phyloP scores from a whole-genome alignment of 495 filamentous ascomycete genomes.

The Annulohypoxylon stygium region DNA sequence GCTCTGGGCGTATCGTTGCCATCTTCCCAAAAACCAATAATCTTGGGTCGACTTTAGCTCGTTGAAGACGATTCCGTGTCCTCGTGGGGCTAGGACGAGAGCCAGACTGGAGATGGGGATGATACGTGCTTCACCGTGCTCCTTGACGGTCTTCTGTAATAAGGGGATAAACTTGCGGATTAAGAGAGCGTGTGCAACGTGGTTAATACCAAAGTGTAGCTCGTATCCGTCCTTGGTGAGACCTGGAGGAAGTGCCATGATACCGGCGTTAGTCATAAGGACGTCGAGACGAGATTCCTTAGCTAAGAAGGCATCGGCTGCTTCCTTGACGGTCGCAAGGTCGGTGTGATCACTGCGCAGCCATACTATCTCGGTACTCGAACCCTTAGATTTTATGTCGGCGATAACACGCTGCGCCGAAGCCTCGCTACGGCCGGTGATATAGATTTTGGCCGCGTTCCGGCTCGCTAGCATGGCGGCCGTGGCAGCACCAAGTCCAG shows the following conservation, averaged over 20 bases:
- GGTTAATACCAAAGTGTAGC: constrained; percentile 74
- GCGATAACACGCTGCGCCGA: constrained; percentile 50
- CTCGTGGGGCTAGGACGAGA: constrained; percentile 47
- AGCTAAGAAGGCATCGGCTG: constrained; percentile 51
- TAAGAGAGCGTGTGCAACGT: constrained; percentile 73
- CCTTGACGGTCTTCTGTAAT: constrained; percentile 60
- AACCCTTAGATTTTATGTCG: constrained; percentile 42
- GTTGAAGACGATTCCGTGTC: constrained; percentile 53
- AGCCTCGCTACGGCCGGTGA: constrained; percentile 56
- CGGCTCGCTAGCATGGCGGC: constrained; percentile 57
- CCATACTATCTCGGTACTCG: constrained; percentile 51
- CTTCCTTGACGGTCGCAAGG: constrained; percentile 56
- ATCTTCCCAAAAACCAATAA: constrained; percentile 50
- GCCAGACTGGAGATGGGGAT: constrained; percentile 51
- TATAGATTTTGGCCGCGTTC: constrained; percentile 62
- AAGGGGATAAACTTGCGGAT: constrained; percentile 71
- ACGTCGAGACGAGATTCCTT: constrained; percentile 61
- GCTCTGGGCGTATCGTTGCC: constrained; percentile 69
- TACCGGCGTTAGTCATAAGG: constrained; percentile 74
- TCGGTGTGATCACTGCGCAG: constrained; percentile 57
- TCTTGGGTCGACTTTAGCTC: constrained; percentile 55
- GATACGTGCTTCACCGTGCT: constrained; percentile 58
- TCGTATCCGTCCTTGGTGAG: constrained; percentile 72
- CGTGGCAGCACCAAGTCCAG: constrained; percentile 64
- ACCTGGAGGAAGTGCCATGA: constrained; percentile 65